phyloP scores from a whole-genome alignment of 805 yeast species.

The Spathaspora boniae region DNA sequence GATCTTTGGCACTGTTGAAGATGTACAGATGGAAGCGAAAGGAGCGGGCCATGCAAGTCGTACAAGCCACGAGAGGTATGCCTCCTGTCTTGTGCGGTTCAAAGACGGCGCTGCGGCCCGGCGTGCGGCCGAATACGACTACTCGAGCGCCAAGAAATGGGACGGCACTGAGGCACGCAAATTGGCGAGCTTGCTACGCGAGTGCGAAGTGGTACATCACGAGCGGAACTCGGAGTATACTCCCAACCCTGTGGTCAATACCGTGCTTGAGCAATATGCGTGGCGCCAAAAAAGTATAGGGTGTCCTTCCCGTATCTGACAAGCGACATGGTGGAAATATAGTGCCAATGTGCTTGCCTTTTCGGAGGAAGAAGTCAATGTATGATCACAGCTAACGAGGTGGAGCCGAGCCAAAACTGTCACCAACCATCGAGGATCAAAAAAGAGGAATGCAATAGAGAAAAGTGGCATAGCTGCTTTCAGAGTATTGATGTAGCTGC shows the following conservation, averaged over 20 bases:
- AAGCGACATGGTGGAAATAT: no score
- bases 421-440: conserved; percentile 8
- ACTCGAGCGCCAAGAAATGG: conserved; percentile 43
- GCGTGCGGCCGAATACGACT: conserved; percentile 41
- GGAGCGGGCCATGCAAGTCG: no score
- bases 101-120: conserved; percentile 21
- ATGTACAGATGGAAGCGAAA: conserved; percentile 8
- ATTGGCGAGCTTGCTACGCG: conserved; percentile 45
- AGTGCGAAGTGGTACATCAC: conserved; percentile 15
- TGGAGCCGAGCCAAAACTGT: not conserved
- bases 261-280: conserved; percentile 6
- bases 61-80: conserved; percentile 20
- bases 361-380: conserved; percentile 8
- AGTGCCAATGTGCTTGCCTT: conserved; percentile 5
- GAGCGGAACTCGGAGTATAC: conserved; percentile 2
- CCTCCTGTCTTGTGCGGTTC: conserved; percentile 34
- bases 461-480: no score
- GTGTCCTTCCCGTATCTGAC: conserved; percentile 29
- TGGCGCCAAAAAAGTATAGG: not conserved
- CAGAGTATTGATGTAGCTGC: not conserved
- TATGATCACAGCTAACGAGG: conserved; percentile 10
- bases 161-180: conserved; percentile 41
- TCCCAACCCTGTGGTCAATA: conserved; percentile 5
- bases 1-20: conserved; percentile 41
- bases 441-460: conserved; percentile 1